Evolutionary conservation across 148 eudicot genomes (phyloP), one percentile per base, ranked within the genome.

Genomic region (Cornus florida): DNA sequence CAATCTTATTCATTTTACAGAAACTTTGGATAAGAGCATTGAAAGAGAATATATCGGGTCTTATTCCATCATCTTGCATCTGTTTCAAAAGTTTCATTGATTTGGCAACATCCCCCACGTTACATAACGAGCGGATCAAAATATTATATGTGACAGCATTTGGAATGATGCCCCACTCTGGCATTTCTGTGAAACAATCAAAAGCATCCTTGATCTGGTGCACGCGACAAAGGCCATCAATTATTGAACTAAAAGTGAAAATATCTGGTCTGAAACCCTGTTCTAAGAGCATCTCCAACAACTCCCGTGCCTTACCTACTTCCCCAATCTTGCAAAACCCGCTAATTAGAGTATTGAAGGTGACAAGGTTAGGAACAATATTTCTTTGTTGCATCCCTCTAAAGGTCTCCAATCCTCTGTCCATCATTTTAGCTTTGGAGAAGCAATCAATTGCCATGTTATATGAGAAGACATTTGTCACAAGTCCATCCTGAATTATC

Each of bases 361-460:
- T 93, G 73, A 92, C 93, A 80, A 96, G 84, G 74, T 89, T 93
- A 56, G 97, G 98, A 50, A 72, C 32, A 75, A 96, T 75, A 75
- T 90, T 87, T 68, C 83, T 87, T 78, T 83, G 84, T 65, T 79
- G 79, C 99, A 96, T 96, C 72, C 78, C 78, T 71, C 38, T 53
- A 69, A 91, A 91, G 70, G 86, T 81, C 71, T 90, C 85, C 60
- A 75, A 62, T 46, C 94, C 98, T 79, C 80, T 87, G 22, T 85
- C 83, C 75, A 87, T 83, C 94, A 90, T 89, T 78, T 87, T 88
- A 53, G 84, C 86, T 82, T 92, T 93, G 90, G 89, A 85, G 70
- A 96, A 84, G 86, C 95, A 91, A 82, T 91, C 98, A 83, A 96
- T 83, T 39, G 93, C 84, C 90, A 89, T 88, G 77, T 96, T 96